These are phyloP conservation scores for Psidium friedrichsthalianum DNA, from an alignment of 345 rosid species.

Conservation along the genomic window DNA sequence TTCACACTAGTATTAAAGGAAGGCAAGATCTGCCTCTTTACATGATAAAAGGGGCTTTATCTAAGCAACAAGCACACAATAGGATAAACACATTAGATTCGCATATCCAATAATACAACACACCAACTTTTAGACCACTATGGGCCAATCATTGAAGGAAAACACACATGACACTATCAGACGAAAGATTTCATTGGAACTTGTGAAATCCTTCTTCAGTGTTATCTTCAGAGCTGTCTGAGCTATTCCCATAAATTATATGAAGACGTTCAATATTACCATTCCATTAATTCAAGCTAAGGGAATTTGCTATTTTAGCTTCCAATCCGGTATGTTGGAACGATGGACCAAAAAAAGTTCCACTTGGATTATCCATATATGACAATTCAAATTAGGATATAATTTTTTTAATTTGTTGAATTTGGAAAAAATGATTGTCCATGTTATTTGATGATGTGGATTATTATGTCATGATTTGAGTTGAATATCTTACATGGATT, in stretches of 20 bases:
- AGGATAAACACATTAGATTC: too few relatives aligned
- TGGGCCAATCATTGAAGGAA: too few relatives aligned
- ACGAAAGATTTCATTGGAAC: too few relatives aligned
- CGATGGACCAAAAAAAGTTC: neutral
- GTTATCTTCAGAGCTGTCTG: too few relatives aligned
- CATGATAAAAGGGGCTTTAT: too few relatives aligned
- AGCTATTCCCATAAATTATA: neutral
- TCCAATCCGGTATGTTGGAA: rapidly evolving
- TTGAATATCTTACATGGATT: neutral
- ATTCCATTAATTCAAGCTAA: neutral
- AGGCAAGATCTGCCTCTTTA: too few relatives aligned
- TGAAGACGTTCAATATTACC: neutral
- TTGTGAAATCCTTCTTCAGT: too few relatives aligned
- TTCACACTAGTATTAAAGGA: too few relatives aligned
- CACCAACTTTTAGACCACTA: too few relatives aligned
- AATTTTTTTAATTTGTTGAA: neutral
- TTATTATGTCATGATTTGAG: neutral
- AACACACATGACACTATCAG: too few relatives aligned
- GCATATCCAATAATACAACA: too few relatives aligned
- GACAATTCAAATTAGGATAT: neutral
- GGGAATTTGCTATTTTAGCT: neutral
- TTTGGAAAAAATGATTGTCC: neutral
- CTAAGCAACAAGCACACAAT: too few relatives aligned
- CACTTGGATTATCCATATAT: neutral
- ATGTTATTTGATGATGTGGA: neutral